These are phyloP conservation scores for Vachellia collinsii DNA, from an alignment of 306 rosid genomes.

Conservation along the genomic window DNA sequence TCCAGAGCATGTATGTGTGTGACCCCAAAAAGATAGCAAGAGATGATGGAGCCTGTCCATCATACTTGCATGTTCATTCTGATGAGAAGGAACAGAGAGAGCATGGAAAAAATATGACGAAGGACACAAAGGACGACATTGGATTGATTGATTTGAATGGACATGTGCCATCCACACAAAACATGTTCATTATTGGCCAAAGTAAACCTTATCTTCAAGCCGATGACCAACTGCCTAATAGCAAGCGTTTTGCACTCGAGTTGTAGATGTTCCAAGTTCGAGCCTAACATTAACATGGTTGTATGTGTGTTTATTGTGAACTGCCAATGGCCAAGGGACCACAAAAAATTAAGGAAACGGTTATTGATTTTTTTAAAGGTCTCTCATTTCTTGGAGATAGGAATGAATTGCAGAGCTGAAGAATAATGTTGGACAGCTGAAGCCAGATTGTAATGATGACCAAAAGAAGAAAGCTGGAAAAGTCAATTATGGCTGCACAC, in stretches of 20 bases:
- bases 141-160: constrained; percentile 23
- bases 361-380: no score
- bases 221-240: no score
- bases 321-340: not conserved
- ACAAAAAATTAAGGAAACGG: not conserved
- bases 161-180: constrained; percentile 21
- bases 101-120: not conserved
- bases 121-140: not conserved
- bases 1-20: constrained; percentile 3
- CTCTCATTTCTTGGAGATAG: not conserved
- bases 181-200: constrained; percentile 1
- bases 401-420: not conserved
- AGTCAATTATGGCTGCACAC: constrained; percentile 30
- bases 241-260: no score
- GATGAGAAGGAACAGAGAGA: not conserved
- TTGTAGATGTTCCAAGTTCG: no score
- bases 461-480: not conserved
- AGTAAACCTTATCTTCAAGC: not conserved
- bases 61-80: not conserved
- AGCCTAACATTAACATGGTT: no score
- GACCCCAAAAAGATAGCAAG: not conserved
- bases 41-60: not conserved
- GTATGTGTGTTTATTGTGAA: no score
- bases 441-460: not conserved
- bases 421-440: constrained; percentile 4